Percentiles rank a stretch among this genome's conserved stretches.
Conservation (phyloP, 139 green algal genomes). For the Volvox africanus region DNA sequence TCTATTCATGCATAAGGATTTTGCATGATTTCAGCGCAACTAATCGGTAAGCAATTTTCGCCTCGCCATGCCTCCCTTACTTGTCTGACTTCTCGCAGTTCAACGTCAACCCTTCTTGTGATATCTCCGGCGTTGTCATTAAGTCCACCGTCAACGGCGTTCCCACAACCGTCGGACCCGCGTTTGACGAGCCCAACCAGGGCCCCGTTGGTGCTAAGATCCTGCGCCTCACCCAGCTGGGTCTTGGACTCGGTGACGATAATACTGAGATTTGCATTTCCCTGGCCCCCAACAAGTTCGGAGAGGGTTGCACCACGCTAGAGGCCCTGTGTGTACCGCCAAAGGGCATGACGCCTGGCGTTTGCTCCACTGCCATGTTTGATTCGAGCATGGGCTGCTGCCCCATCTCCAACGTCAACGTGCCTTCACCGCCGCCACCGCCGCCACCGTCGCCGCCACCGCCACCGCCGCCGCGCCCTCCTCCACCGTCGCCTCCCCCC, state of each 20-base stretch:
- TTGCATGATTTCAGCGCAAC: too few relatives aligned
- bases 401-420: neutral
- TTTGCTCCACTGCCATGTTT: neutral
- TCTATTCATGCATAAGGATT: too few relatives aligned
- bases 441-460: conserved; percentile 4
- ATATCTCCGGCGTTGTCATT: neutral
- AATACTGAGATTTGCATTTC: neutral
- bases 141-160: conserved; percentile 8
- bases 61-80: too few relatives aligned
- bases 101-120: conserved; percentile 9
- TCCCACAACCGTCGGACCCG: neutral
- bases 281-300: neutral
- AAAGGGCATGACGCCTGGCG: neutral
- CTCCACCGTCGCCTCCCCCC: neutral
- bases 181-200: neutral
- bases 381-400: neutral
- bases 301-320: conserved; percentile 13
- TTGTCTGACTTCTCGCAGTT: neutral
- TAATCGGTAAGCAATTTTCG: too few relatives aligned
- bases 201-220: neutral
- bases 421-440: conserved; percentile 6
- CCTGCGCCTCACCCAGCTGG: conserved; percentile 14
- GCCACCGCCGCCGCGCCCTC: neutral
- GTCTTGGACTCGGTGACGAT: neutral
- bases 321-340: neutral